Evolutionary conservation across 345 rosid species (phyloP).

Genomic region (Hevea brasiliensis): DNA sequence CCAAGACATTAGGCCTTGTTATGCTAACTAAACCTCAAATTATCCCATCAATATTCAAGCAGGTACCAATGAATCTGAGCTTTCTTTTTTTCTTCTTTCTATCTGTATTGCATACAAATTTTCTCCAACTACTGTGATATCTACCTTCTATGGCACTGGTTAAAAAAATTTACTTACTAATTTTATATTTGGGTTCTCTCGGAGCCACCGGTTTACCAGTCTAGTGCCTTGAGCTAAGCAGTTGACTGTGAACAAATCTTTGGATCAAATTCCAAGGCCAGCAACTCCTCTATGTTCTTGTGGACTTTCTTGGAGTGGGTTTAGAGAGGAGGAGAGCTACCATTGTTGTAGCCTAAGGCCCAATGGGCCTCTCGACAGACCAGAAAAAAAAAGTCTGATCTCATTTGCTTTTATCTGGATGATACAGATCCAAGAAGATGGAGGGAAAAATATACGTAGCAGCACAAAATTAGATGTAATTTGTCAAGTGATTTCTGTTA

Average conservation of each 20-base stretch:
- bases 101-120: neutral
- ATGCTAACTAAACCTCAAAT: conserved; percentile 83
- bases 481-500: no score
- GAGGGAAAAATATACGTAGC: neutral
- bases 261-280: no score
- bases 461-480: neutral
- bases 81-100: neutral
- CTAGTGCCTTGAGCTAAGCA: no score
- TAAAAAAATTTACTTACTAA: neutral
- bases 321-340: no score
- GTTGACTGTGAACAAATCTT: no score
- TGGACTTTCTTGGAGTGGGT: no score
- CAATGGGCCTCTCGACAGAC: no score
- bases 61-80: conserved; percentile 42
- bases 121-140: neutral
- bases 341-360: no score
- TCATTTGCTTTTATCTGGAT: neutral
- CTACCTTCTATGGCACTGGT: neutral
- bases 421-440: neutral
- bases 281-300: no score
- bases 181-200: neutral
- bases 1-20: conserved; percentile 92
- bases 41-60: conserved; percentile 76
- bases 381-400: neutral
- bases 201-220: neutral